A percentile compares a stretch with the other conserved stretches of the same genome.
Evolutionary conservation across 2,329 filamentous ascomycete genomes (phyloP).

Genomic region (Diaporthe sp.): DNA sequence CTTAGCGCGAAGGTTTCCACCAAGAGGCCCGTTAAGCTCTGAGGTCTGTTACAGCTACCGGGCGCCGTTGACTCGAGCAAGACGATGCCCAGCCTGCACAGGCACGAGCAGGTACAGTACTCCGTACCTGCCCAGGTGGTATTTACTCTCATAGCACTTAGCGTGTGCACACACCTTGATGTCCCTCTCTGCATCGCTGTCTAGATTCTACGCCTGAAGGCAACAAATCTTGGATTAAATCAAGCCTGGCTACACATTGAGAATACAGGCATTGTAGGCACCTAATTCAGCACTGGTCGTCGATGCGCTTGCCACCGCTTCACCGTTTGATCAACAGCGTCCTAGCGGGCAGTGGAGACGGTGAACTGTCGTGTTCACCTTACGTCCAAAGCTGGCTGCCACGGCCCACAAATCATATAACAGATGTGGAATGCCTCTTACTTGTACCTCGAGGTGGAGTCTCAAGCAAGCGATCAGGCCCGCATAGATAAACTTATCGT

Average conservation of each 20-base stretch:
- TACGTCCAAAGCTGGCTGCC: conserved; percentile 2
- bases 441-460: neutral
- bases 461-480: neutral
- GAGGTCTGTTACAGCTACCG: conserved; percentile 19
- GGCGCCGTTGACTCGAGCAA: neutral
- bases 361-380: conserved; percentile 23
- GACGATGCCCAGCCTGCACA: conserved; percentile 11
- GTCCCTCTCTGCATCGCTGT: neutral
- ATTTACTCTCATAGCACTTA: neutral
- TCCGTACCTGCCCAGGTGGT: neutral
- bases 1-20: conserved; percentile 23
- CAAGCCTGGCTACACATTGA: no score
- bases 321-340: neutral
- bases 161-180: neutral
- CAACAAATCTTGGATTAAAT: neutral
- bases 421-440: neutral
- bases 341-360: neutral
- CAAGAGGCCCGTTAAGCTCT: conserved; percentile 8
- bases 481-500: neutral
- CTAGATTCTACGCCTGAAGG: neutral
- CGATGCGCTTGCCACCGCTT: neutral
- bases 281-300: neutral
- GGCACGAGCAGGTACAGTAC: neutral
- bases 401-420: conserved; percentile 19
- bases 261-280: neutral